Evolutionary conservation across 2,329 filamentous ascomycete species (phyloP), one percentile per base, ranked within the genome.

Genomic region (Fusarium lateritium): DNA sequence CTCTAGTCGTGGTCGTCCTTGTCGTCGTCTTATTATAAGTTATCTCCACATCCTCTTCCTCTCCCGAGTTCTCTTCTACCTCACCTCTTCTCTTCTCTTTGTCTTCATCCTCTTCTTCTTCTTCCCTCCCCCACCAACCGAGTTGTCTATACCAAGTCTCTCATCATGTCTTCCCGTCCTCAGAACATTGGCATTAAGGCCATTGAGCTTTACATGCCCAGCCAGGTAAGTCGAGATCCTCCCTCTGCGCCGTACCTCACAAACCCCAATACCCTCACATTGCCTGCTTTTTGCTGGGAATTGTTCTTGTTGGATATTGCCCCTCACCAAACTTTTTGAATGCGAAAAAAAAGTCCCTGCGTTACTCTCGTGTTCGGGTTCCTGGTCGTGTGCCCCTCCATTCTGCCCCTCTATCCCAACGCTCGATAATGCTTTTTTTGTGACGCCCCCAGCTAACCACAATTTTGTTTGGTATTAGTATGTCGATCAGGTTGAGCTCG

Each of bases 141-240:
- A 55, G 42, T 53, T 49, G 31, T 55, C 59, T 58, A 43, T 42
- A 44, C 31, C 43, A 68, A 56, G 45, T 55, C 52, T 56, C 70
- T 71, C 76, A 84, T 66, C 62, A 94, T 94, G 92, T 87, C 91
- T 78, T 80, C 90, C 74, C 91, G 92, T 83, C 92, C 93, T 71
- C 89, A 94, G 82, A 95, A 95, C 84, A 91, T 96, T 82, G 93
- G 93, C 87, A 94, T 96, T 80, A 95, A 96, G 86, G 93, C 92
- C 91, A 93, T 96, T 82, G 93, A 96, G 81, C 89, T 96, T 79
- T 96, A 96, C 82, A 93, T 94, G 79, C 93, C 93, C 71, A 92
- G 87, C 81, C 93, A 95, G 89, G 93, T 95, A 83, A 70, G 89
- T 83, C 34, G 31, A 46, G 19, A 39, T 40, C 5, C 45, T 33